These are phyloP conservation scores for Botryobasidium botryosum DNA, from an alignment of 768 basidiomycete genomes.

Conservation along the genomic window DNA sequence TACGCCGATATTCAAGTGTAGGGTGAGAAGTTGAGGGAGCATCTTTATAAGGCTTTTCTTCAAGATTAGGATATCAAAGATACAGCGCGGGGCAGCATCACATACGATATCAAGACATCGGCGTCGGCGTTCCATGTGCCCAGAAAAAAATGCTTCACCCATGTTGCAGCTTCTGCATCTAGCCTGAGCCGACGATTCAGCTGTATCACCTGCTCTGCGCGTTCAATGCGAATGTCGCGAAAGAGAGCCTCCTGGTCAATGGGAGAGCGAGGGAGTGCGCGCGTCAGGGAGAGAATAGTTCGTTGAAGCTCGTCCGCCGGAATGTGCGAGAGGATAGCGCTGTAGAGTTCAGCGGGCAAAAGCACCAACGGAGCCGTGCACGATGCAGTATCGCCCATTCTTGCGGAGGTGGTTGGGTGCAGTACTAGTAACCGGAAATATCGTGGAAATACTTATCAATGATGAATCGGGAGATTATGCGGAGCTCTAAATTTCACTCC, in stretches of 20 bases:
- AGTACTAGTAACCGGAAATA: too few species aligned
- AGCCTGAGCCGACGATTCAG: slow-evolving; percentile 39
- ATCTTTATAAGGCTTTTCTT: slow-evolving; percentile 30
- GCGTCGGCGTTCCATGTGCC: slow-evolving; percentile 59
- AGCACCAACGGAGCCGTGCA: slow-evolving; percentile 17
- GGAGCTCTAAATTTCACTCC: too few species aligned
- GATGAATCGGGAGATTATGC: too few species aligned
- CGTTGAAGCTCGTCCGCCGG: slow-evolving; percentile 30
- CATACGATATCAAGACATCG: slow-evolving; percentile 45
- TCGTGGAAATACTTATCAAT: too few species aligned
- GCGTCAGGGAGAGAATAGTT: slow-evolving; percentile 39
- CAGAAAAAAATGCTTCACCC: slow-evolving; percentile 23
- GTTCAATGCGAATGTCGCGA: slow-evolving; percentile 33
- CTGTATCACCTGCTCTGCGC: slow-evolving; percentile 34
- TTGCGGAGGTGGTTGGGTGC: too few species aligned
- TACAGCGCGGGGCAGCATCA: background rate
- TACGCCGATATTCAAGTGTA: slow-evolving; percentile 58
- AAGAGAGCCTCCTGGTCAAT: slow-evolving; percentile 44
- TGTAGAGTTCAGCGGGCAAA: slow-evolving; percentile 54
- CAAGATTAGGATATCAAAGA: background rate
- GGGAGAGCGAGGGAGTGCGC: slow-evolving; percentile 43
- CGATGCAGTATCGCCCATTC: too few species aligned
- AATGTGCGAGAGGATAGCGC: slow-evolving; percentile 36
- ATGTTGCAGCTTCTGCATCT: background rate
- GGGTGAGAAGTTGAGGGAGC: slow-evolving; percentile 31